Conservation (phyloP, 148 eudicot species). For the Rhododendron vialii region DNA sequence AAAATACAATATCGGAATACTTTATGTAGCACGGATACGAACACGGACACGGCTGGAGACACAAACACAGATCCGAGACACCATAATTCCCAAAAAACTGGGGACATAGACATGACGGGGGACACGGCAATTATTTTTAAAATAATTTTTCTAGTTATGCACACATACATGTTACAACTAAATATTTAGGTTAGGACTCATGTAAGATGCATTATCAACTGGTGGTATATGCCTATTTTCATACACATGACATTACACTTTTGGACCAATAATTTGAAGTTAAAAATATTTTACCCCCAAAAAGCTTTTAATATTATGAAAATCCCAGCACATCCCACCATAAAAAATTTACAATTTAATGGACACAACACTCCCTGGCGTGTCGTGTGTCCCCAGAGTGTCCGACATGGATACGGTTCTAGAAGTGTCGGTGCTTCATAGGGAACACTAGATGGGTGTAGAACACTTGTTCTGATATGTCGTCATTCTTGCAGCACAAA, state of each 20-base stretch:
- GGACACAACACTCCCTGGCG: not conserved
- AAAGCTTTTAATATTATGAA: not conserved
- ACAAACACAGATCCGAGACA: not conserved
- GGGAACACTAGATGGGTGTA: not conserved
- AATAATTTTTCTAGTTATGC: not conserved
- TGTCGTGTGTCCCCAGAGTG: not conserved
- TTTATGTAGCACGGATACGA: not conserved
- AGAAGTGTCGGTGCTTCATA: not conserved
- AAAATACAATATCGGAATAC: no score
- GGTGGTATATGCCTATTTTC: no score
- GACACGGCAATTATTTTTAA: not conserved
- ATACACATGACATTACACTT: not conserved
- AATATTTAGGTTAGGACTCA: not conserved
- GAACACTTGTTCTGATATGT: not conserved
- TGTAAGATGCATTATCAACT: not conserved
- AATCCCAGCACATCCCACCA: not conserved
- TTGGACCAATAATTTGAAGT: not conserved
- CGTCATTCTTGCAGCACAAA: not conserved
- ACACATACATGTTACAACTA: not conserved
- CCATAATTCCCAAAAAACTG: not conserved
- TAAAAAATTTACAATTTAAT: not conserved
- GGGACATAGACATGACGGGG: not conserved
- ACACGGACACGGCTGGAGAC: not conserved
- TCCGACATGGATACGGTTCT: no score
- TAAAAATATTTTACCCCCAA: not conserved